A percentile compares a stretch with the other conserved stretches of the same genome.
Evolutionary conservation across 768 basidiomycete species (phyloP).

Genomic region (Phanerochaete sordida): DNA sequence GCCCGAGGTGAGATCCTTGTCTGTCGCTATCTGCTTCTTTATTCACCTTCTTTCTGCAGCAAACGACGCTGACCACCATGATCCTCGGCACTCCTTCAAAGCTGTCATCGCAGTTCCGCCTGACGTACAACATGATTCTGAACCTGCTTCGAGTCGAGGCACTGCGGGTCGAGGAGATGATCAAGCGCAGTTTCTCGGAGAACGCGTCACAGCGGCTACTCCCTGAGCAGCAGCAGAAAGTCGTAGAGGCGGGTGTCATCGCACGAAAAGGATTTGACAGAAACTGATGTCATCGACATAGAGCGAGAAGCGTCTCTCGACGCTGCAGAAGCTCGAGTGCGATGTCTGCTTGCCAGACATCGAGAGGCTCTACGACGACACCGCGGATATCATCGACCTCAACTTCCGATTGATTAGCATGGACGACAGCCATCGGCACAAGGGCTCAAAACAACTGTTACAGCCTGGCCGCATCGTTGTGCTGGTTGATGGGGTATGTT

Average conservation of each 20-base stretch:
- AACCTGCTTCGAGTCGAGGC: constrained; percentile 96
- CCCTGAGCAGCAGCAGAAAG: constrained; percentile 90
- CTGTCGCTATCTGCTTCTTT: background rate
- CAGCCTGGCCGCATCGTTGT: constrained; percentile 77
- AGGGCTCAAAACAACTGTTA: constrained; percentile 58
- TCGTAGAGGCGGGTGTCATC: constrained; percentile 82
- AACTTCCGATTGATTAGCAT: constrained; percentile 63
- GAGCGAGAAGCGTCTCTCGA: constrained; percentile 68
- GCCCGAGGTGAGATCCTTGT: constrained; percentile 63
- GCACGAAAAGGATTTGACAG: too few relatives aligned
- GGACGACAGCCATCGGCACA: constrained; percentile 51
- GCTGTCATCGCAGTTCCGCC: constrained; percentile 91
- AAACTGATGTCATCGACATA: too few relatives aligned
- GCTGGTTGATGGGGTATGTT: constrained; percentile 73
- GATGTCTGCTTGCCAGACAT: constrained; percentile 71
- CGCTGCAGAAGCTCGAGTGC: constrained; percentile 65
- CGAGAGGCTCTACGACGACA: constrained; percentile 69
- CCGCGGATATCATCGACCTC: constrained; percentile 52
- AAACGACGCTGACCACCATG: constrained; percentile 76
- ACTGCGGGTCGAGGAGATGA: constrained; percentile 97
- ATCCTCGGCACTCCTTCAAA: constrained; percentile 93
- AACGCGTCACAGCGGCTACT: constrained; percentile 90
- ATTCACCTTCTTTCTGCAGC: constrained; percentile 39
- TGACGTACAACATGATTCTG: constrained; percentile 99
- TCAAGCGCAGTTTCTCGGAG: constrained; percentile 98